Percentiles rank a stretch among this genome's conserved stretches.
Conservation (phyloP, 129 eudicot species). For the Silybum marianum region DNA sequence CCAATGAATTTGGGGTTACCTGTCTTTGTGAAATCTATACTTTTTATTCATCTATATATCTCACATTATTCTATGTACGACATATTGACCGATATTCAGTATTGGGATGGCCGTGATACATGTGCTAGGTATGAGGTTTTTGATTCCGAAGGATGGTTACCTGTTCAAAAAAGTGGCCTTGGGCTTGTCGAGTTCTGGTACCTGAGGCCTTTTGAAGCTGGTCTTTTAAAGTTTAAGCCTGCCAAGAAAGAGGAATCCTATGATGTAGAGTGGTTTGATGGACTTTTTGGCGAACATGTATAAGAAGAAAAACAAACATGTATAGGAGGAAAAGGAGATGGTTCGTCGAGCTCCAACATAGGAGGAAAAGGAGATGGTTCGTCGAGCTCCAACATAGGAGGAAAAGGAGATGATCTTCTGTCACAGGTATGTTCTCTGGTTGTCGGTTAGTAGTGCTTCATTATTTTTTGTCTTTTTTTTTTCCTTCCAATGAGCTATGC, state of each 20-base stretch:
- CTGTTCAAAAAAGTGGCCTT: slow-evolving; percentile 67
- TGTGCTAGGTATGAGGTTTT: slow-evolving; percentile 65
- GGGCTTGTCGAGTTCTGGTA: slow-evolving; percentile 68
- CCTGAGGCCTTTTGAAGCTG: slow-evolving; percentile 70
- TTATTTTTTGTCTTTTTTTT: neutral
- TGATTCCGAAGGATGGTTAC: slow-evolving; percentile 84
- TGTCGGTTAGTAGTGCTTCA: neutral
- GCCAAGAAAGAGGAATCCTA: slow-evolving; percentile 55
- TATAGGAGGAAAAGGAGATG: slow-evolving; percentile 68
- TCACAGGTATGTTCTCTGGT: slow-evolving; percentile 56
- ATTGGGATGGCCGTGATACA: slow-evolving; percentile 69
- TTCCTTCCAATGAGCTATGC: neutral
- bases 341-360: slow-evolving; percentile 32
- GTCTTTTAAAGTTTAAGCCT: slow-evolving; percentile 63
- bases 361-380: slow-evolving; percentile 65
- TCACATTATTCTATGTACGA: slow-evolving; percentile 37
- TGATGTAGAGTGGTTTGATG: slow-evolving; percentile 67
- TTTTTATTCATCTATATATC: neutral
- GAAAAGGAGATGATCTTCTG: slow-evolving; percentile 73
- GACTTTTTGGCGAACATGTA: slow-evolving; percentile 66
- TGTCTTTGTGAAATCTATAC: slow-evolving; percentile 5
- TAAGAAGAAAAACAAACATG: slow-evolving; percentile 37
- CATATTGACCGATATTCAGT: slow-evolving; percentile 76
- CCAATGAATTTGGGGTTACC: slow-evolving; percentile 71
- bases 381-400: too few species aligned